Percentiles rank a stretch among this genome's conserved stretches.
These are phyloP conservation scores for Centella asiatica DNA, from an alignment of 129 eudicot genomes.

Conservation along the genomic window DNA sequence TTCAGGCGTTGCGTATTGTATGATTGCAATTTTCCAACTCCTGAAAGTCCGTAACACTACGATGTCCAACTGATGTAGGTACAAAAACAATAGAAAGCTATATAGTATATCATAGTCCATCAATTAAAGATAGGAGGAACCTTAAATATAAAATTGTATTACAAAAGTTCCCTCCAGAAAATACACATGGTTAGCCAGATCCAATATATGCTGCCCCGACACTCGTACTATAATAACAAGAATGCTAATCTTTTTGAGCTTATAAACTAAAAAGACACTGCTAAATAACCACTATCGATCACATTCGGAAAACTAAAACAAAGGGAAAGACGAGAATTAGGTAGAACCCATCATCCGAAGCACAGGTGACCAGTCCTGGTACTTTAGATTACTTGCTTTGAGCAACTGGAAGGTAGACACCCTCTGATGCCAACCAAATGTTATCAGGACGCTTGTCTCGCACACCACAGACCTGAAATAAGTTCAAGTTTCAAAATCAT, in stretches of 20 bases:
- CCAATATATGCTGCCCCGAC: neutral
- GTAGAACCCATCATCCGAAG: neutral
- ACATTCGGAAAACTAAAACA: no score
- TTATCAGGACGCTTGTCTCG: constrained; percentile 71
- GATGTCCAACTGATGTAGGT: no score
- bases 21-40: no score
- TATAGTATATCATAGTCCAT: no score
- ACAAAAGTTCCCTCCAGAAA: neutral
- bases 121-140: no score
- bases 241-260: neutral
- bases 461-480: constrained; percentile 86
- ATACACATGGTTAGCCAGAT: neutral
- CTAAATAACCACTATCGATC: neutral
- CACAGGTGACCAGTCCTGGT: neutral
- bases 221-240: neutral
- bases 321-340: neutral
- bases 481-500: neutral
- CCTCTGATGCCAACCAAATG: constrained; percentile 95
- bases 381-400: constrained; percentile 36
- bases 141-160: neutral
- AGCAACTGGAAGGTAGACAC: constrained; percentile 71
- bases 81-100: no score
- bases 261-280: neutral
- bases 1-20: no score
- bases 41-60: no score